A percentile compares a stretch with the other conserved stretches of the same genome.
phyloP scores from a whole-genome alignment of 495 filamentous ascomycete species.

The Lophiotrema nucula region DNA sequence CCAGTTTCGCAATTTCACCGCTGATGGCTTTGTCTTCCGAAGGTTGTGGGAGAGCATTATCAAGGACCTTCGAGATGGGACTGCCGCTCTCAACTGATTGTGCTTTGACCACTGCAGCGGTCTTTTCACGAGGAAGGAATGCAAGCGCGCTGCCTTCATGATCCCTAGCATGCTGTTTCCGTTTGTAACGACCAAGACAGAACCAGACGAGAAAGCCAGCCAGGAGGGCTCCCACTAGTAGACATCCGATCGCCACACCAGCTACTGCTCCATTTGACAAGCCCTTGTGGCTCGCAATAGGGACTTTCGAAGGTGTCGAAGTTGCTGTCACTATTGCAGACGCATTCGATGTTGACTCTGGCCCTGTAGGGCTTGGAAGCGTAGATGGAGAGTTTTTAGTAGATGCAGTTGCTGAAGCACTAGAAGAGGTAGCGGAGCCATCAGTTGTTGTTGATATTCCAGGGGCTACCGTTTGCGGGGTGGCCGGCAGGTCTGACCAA shows the following conservation, averaged over 20 bases:
- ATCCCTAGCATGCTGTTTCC: background rate
- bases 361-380: no score
- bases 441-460: no score
- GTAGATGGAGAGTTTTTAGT: no score
- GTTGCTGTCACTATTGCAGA: background rate
- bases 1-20: conserved; percentile 39
- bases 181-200: conserved; percentile 3
- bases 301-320: background rate
- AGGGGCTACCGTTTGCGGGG: no score
- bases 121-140: conserved; percentile 19
- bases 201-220: conserved; percentile 24
- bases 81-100: conserved; percentile 12
- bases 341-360: no score
- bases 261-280: conserved; percentile 18
- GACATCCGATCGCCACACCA: conserved; percentile 27
- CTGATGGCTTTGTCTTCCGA: conserved; percentile 39
- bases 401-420: no score
- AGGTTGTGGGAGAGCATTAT: conserved; percentile 34
- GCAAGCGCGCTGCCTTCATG: conserved; percentile 18
- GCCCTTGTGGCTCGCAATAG: background rate
- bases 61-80: conserved; percentile 15
- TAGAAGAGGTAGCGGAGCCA: no score
- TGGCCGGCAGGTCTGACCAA: no score
- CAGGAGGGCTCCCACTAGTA: conserved; percentile 23
- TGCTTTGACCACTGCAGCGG: conserved; percentile 1